A percentile compares a stretch with the other conserved stretches of the same genome.
phyloP scores from a whole-genome alignment of 495 filamentous ascomycete genomes.

The Aspergillus biplanus region DNA sequence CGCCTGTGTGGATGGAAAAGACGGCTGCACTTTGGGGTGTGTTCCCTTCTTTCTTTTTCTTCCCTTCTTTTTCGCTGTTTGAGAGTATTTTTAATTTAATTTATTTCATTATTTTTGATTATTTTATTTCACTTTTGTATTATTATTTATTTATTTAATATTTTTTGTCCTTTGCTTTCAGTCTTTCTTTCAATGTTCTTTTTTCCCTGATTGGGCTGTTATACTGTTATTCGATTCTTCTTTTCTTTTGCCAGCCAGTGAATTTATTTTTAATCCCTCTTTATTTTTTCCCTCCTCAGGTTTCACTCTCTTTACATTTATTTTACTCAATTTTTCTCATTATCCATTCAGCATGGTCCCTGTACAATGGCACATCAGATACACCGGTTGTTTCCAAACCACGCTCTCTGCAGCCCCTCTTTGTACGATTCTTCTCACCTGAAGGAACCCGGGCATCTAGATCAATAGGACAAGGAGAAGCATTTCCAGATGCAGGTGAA shows the following conservation, averaged over 20 bases:
- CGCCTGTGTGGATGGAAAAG: constrained; percentile 4
- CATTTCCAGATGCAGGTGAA: constrained; percentile 4
- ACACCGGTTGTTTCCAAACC: constrained; percentile 19
- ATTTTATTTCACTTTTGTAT: constrained; percentile 19
- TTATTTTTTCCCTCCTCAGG: constrained; percentile 2
- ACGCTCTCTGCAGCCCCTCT: constrained; percentile 18
- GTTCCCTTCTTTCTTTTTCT: constrained; percentile 18
- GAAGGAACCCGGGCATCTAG: not conserved
- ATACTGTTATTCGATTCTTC: constrained; percentile 5
- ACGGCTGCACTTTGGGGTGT: not conserved
- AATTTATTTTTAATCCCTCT: constrained; percentile 11
- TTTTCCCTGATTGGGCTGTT: constrained; percentile 1
- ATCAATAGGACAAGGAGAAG: constrained; percentile 5
- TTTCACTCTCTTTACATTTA: not conserved
- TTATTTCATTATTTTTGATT: constrained; percentile 5
- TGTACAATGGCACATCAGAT: constrained; percentile 15
- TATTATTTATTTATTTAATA: constrained; percentile 15
- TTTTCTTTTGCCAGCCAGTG: not conserved
- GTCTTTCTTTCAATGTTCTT: constrained; percentile 18
- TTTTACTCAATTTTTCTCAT: constrained; percentile 16
- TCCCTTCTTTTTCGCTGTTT: constrained; percentile 1
- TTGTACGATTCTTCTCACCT: constrained; percentile 22
- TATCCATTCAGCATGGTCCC: not conserved
- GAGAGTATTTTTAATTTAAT: constrained; percentile 9
- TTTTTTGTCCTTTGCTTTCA: not conserved